Base-by-base conservation (phyloP, 2,329 filamentous ascomycete genomes). In the Orbilia ellipsospora region DNA sequence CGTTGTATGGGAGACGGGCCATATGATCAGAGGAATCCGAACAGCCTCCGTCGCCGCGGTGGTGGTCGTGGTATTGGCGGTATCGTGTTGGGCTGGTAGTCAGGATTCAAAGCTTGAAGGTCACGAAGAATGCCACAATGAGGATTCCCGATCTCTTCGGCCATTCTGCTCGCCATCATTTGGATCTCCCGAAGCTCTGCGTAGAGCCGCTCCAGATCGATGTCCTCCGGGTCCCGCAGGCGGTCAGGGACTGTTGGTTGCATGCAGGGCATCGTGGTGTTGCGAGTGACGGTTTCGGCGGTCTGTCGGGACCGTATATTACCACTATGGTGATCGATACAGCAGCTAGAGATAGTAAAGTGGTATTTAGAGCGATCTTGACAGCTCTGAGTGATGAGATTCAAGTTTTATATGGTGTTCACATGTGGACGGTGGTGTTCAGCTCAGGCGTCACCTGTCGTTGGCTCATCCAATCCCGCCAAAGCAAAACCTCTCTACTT, bases 121-220 rank as follows among this genome's bases (percentile, higher is more conserved):
- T 36, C 31, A 10, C 5, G 31, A 36, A 36, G n/a, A 10, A 40
- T 13, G 23, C 28, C 28, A 26, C 44, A 36, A 7, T 23, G 16
- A 16, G 51, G 48, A 36, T 31, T 50, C 5, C 20, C 42, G 3
- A 72, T 44, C 40, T 72, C 60, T 18, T 44, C 44, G 18, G 23
- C 64, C 16, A 72, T 56, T 26, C 52, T 28, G 26, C 59, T 57
- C 1, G 67, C 67, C 15, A 63, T 59, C 20, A 20, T 8, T 44
- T 72, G 67, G 52, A 72, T 64, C 54, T 20, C 18, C 54, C 67
- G 67, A 54, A 72, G 44, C 54, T 72, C 60, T 60, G 36, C 52
- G 16, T 60, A 52, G 31, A 72, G 51, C 12, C 60, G 52, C 10
- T 72, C 60, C 12, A 72, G 59, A n/a, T 72, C 60, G 3, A 52